A percentile compares a stretch with the other conserved stretches of the same genome.
Evolutionary conservation across 2,329 filamentous ascomycete species (phyloP).

Genomic region (Penicillium corylophilum): DNA sequence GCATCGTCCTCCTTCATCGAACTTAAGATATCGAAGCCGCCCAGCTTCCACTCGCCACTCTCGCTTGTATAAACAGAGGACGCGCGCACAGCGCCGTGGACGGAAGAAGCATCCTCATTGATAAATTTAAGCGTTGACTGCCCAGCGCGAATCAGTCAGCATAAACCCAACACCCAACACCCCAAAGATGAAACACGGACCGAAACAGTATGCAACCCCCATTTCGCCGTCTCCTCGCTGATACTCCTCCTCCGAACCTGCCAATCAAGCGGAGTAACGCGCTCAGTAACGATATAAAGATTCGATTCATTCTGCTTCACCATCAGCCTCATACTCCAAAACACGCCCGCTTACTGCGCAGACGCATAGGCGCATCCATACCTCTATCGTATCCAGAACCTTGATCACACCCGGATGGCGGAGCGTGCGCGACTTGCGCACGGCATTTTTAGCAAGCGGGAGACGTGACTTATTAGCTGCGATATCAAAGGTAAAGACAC

Average conservation of each 20-base stretch:
- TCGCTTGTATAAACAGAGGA: conserved; percentile 91
- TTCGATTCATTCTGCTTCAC: conserved; percentile 77
- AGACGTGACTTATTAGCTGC: conserved; percentile 74
- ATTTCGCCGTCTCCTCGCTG: conserved; percentile 91
- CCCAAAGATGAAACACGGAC: conserved; percentile 46
- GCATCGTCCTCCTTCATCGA: conserved; percentile 96
- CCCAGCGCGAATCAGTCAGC: neutral
- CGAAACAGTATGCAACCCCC: conserved; percentile 85
- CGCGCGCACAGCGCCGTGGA: conserved; percentile 82
- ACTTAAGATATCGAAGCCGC: conserved; percentile 88
- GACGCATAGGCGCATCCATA: conserved; percentile 42
- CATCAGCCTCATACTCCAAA: conserved; percentile 13
- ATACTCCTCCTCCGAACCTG: conserved; percentile 84
- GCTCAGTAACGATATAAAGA: conserved; percentile 94
- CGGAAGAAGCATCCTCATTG: conserved; percentile 86
- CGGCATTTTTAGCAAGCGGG: conserved; percentile 85
- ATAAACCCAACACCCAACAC: neutral
- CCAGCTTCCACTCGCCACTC: conserved; percentile 96
- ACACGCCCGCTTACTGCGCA: neutral
- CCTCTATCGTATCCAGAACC: conserved; percentile 91
- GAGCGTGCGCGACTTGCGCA: conserved; percentile 89
- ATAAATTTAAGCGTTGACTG: conserved; percentile 93
- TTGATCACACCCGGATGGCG: conserved; percentile 93
- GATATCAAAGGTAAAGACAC: conserved; percentile 95
- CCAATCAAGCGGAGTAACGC: conserved; percentile 83